Percentiles rank a stretch among this genome's conserved stretches.
Evolutionary conservation across 352 stramenopile species (phyloP).

Genomic region (Globisporangium rhizosaccharum): DNA sequence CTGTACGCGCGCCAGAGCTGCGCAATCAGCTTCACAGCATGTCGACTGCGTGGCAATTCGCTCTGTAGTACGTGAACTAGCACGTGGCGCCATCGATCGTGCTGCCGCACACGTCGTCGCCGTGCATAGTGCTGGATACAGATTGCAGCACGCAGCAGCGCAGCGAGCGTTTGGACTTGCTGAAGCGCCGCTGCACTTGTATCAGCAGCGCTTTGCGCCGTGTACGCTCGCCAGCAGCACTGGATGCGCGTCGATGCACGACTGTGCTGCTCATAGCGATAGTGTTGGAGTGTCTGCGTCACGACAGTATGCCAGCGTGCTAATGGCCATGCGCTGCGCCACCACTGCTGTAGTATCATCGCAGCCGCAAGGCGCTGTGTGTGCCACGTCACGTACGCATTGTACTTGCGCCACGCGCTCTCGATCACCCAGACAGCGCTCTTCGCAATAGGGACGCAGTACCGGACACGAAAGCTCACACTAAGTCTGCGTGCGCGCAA

Average conservation of each 20-base stretch:
- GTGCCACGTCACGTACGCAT: conserved; percentile 13
- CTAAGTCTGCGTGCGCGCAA: conserved; percentile 24
- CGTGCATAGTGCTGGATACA: conserved; percentile 38
- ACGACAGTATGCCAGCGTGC: conserved; percentile 8
- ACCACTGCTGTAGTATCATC: conserved; percentile 8
- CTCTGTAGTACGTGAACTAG: conserved; percentile 19
- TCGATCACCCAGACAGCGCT: conserved; percentile 44
- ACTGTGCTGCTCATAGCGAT: too few relatives aligned
- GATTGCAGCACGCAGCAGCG: conserved; percentile 19
- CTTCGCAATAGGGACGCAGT: conserved; percentile 28
- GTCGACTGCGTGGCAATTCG: conserved; percentile 21
- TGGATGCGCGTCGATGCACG: conserved; percentile 7
- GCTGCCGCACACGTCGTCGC: not conserved
- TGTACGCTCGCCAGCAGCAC: conserved; percentile 7
- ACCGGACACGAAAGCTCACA: conserved; percentile 25
- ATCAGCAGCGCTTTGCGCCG: conserved; percentile 2
- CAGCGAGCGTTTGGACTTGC: conserved; percentile 13
- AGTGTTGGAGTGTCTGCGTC: too few relatives aligned
- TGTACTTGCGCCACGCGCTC: conserved; percentile 40
- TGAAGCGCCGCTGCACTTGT: conserved; percentile 3
- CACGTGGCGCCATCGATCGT: conserved; percentile 31
- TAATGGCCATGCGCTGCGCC: not conserved
- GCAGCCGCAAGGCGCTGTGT: not conserved
- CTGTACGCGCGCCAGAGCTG: conserved; percentile 21
- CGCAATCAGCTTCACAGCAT: conserved; percentile 14